Evolutionary conservation across 2,329 filamentous ascomycete species (phyloP), one percentile per base, ranked within the genome.

Genomic region (Phyllosticta citriasiana): DNA sequence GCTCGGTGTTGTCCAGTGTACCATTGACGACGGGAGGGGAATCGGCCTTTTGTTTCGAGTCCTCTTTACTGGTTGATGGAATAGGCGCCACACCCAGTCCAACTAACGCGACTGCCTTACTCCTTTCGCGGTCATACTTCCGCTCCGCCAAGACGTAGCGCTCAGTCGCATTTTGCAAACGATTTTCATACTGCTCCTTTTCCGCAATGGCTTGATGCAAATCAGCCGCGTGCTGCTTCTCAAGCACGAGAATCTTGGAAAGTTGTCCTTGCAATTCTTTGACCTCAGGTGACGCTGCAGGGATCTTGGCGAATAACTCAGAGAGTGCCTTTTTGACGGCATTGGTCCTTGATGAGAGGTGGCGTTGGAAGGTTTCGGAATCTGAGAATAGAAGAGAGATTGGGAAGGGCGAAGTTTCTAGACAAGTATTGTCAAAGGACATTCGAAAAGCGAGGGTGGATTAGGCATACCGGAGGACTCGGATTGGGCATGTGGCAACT

Each of bases 131-230:
- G 72, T 99, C 94, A 58, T 97, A 80, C 72, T 91, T 94, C 78
- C 96, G 95, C 73, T 99, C 94, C 0, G 94, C 94, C 67, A 95
- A 89, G 78, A 97, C 90, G 70, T 96, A 97, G 65, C 94, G 85
- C 63, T 96, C 80, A 4, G 91, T 96, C 16, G 93, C 94, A 35
- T 85, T 87, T 71, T 97, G 93, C 22, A 97, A 80, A 64, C 93
- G 88, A 69, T 94, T 89, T 55, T 90, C 90, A 3, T 96, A 80
- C 67, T 89, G 86, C 59, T 95, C 88, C 68, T 94, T 95, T 68
- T 97, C 91, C 6, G 83, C 80, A 56, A 85, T 81, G 12, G 92
- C 78, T 59, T 87, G 84, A 66, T 95, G 90, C 57, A 95, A 76
- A 71, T 92, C 88, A 47, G 88, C 81, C 10, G 89, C 79, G 67